Base-by-base conservation (phyloP, 257 asterid species). In the Oldenlandia corymbosa region DNA sequence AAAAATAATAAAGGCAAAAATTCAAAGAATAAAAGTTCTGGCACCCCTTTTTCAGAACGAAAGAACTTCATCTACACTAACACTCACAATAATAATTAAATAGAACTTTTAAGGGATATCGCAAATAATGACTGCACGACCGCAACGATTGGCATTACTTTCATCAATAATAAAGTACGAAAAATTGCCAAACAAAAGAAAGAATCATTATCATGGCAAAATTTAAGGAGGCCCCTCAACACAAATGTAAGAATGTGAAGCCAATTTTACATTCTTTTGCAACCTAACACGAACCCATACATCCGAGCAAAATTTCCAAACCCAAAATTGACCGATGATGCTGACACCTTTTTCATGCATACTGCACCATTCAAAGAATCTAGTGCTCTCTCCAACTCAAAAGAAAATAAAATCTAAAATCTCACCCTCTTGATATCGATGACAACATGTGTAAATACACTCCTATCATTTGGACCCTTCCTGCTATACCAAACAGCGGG, bases 241-340 rank as follows among this genome's bases (percentile, higher is more conserved):
- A 53, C 55, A 27, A 58, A 42, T 52, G 10, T 58, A 21, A 63
- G 74, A 68, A 68, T 68, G 68, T 3, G 70, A 73, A 24, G 31
- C 30, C 21, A 5, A 61, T 73, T 48, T 49, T 68, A 68, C 71
- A 68, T 49, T 68, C 60, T 62, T 47, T 60, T 28, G 30, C 62
- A 68, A 23, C 70, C 74, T 42, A 31, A 52, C 24, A 50, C 37
- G 14, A 42, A 55, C 63, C 64, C 32, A 14, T 60, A 23, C 60
- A 21, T 28, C 24, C 13, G 24, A 8, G 41, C 48, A 62, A 64
- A 55, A 62, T 18, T 36, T 64, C n/a, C 61, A 9, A 51, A 62
- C 69, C 66, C 53, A 65, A 73, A 73, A 62, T 20, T 45, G 50
- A 73, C 68, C 78, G 63, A 73, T 73, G 59, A 63, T 58, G 55